A percentile compares a stretch with the other conserved stretches of the same genome.
Conservation (phyloP, 169 alveolate species). For the Cryptosporidium ryanae region DNA sequence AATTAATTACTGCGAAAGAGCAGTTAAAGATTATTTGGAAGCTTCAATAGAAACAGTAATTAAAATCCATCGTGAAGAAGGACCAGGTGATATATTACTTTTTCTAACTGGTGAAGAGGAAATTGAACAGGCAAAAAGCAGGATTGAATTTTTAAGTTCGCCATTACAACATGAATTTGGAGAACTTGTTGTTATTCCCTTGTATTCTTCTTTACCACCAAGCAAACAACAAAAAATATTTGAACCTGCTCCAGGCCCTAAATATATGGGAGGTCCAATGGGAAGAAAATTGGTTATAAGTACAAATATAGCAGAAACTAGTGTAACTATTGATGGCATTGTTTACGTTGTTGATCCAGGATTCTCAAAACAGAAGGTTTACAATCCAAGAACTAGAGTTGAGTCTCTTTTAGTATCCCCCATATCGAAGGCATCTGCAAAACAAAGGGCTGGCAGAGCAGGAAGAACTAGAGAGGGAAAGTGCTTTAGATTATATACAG, state of each 20-base stretch:
- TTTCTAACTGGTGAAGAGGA: slow-evolving; percentile 91
- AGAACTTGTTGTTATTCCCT: slow-evolving; percentile 90
- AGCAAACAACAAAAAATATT: slow-evolving; percentile 94
- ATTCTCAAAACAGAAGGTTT: slow-evolving; percentile 97
- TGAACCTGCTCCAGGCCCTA: slow-evolving; percentile 94
- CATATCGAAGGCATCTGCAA: slow-evolving; percentile 97
- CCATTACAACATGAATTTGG: slow-evolving; percentile 78
- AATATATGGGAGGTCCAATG: slow-evolving; percentile 89
- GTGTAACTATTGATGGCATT: slow-evolving; percentile 99
- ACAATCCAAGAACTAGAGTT: slow-evolving; percentile 98
- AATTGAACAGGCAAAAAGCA: slow-evolving; percentile 83
- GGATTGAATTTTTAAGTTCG: slow-evolving; percentile 75
- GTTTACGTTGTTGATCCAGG: slow-evolving; percentile 99
- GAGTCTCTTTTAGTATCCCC: slow-evolving; percentile 97
- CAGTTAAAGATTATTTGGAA: slow-evolving; percentile 94
- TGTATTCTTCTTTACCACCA: slow-evolving; percentile 97
- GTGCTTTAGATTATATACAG: slow-evolving; percentile 97
- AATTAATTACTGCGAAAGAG: slow-evolving; percentile 92
- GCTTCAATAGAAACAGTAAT: slow-evolving; percentile 92
- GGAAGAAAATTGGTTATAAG: slow-evolving; percentile 91
- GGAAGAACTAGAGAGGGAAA: slow-evolving; percentile 99
- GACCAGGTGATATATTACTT: slow-evolving; percentile 86
- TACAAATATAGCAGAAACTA: slow-evolving; percentile 99
- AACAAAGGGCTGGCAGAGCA: slow-evolving; percentile 99
- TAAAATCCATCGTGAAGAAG: slow-evolving; percentile 93